Base-by-base conservation (phyloP, 192 early-diverging fungal genomes). In the Backusella macrospora region DNA sequence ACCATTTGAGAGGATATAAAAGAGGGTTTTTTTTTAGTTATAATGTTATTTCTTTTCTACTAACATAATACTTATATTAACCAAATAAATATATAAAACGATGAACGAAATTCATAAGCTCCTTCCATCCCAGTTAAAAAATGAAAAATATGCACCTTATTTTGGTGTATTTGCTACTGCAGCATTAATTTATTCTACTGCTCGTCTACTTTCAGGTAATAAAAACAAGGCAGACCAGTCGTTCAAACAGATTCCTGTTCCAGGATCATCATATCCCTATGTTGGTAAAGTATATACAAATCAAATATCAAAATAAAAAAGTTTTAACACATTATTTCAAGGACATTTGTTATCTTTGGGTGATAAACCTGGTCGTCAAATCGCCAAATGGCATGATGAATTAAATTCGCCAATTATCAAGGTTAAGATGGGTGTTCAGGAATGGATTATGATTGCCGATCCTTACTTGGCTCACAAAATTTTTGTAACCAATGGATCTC, bases 331-430 rank as follows among this genome's bases (percentile, higher is more conserved):
- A 10, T 21, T 39, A 38, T 65, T 6, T 48, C 15, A 26, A 55
- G 70, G 70, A 4, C 70, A 71, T 26, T 14, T 62, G 15, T 71
- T 71, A 23, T 55, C 70, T 26, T 29, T 71, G 14, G 70, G 70
- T 0, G 14, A 59, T 15, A 12, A 59, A 14, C 70, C 70, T 43
- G 48, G 26, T 21, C 26, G 52, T 6, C 23, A 39, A 42, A 71
- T 71, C 16, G 39, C 13, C 4, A n/a, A 52, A 39, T 71, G 70
- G 70, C 70, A 71, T 62, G 37, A 62, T 26, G 18, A 71, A 43
- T 40, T 71, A 18, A 39, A 52, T 6, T 64, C 62, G 2, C 70
- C 70, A 9, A 26, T 71, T 21, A 62, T 71, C 18, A 26, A 43
- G 5, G 49, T 71, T 7, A 29, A 71, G 21, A 71, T 71, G 70